Base-by-base conservation (phyloP, 2,329 filamentous ascomycete genomes). In the Cryphonectria nitschkei region DNA sequence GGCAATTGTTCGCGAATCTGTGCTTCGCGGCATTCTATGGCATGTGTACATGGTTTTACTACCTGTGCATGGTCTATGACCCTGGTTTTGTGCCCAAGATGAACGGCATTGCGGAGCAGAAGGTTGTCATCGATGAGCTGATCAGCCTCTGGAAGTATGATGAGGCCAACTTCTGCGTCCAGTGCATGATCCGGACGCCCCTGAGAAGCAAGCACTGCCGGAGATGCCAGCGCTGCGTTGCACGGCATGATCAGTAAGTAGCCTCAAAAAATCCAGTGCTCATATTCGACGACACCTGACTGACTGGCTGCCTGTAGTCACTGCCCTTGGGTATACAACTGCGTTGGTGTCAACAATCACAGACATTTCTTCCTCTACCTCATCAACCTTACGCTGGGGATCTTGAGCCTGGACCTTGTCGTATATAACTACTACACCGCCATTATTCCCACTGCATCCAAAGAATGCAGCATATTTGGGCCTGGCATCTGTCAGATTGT, bases 261-360 rank as follows among this genome's bases (percentile, higher is more conserved):
- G 26, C n/a, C 65, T 22, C 32, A 32, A 50, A 11, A 41, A 37
- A 22, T n/a, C 26, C 26, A 26, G 58, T 63, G n/a, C 37, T 2
- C 11, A 4, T n/a, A n/a, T 29, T 62, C 26, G 13, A 14, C 7
- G 6, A 22, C 26, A 19, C 9, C 29, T 52, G 41, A 46, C 54
- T 58, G 37, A 70, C 46, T 34, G 9, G 16, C 11, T 22, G 2
- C 19, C 14, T 39, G 4, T 68, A 97, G 94, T 78, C 96, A 99
- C 79, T 99, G 96, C 78, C 96, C 96, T 0, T 99, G 96, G 96
- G 93, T 98, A 34, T 93, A 97, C 82, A 98, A 98, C 81, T 99
- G 96, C 77, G 89, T 99, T 58, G 96, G 93, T 60, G 89, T 96
- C 74, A 98, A 98, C 83, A 99, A 98, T 80, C 93, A 98, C 78